Evolutionary conservation across 75 land plant species (phyloP), one percentile per base, ranked within the genome.

Genomic region (Sequoia sempervirens): DNA sequence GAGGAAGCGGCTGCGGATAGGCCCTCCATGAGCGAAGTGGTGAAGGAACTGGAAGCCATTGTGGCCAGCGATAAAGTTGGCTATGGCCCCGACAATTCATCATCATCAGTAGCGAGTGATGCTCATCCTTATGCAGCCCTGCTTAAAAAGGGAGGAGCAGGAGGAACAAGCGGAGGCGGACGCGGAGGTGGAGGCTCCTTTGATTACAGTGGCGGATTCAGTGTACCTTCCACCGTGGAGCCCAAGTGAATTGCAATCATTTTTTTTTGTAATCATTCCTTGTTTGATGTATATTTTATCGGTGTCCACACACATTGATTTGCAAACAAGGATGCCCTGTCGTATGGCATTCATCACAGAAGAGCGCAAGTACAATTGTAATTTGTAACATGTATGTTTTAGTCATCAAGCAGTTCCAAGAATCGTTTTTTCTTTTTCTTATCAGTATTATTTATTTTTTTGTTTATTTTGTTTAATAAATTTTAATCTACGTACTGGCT

Each of bases 21-120:
- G 18, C 97, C 97, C 5, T 84, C 86, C 28, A 96, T 94, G 96
- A 87, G 85, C 37, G 95, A 90, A 38, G 87, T 94, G 64, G 97
- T 93, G 38, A 93, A 93, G 84, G 93, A 86, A 81, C 87, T 96
- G 30, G 98, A 96, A 81, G 61, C 56, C 4, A 91, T 95, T 26
- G 30, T 92, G 80, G 87, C 85, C 40, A 85, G 83, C 28, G 91
- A 91, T 43, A 89, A 89, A 2, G 46, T 86, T 15, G 79, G 61
- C 70, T 88, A 89, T 52, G 87, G 86, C 83, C 83, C 87, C 14
- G 85, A 85, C 20, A 89, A 93, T 2, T 85, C 90, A 46, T 88
- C 89, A 7, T 88, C 92, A 36, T 88, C 91, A 61, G 74, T 84
- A 17, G 87, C 89, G 1, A 90, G 89, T 46, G 85, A 80, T 5